Evolutionary conservation across 768 basidiomycete genomes (phyloP).

Genomic region (Austroboletus festivus): DNA sequence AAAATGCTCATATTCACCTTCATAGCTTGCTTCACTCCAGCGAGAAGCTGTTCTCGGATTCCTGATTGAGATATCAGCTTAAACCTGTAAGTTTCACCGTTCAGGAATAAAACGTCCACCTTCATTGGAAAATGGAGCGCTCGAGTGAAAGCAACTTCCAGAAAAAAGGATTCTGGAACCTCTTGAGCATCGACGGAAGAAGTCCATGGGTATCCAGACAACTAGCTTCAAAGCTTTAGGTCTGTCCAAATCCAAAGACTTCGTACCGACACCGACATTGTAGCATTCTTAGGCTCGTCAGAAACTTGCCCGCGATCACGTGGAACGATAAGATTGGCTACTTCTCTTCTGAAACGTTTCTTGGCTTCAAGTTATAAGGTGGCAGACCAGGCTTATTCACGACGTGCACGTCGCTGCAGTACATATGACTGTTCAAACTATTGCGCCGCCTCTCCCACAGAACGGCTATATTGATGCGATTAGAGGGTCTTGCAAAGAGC

Average conservation of each 20-base stretch:
- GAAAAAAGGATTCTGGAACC: slow-evolving; percentile 2
- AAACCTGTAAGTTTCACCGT: neutral
- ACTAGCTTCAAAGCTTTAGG: too few species aligned
- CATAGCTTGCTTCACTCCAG: slow-evolving; percentile 63
- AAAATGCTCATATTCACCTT: slow-evolving; percentile 41
- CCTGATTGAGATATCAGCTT: slow-evolving; percentile 33
- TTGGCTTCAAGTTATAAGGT: neutral
- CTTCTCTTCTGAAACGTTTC: too few species aligned
- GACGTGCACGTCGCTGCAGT: neutral
- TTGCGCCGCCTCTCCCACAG: slow-evolving; percentile 44
- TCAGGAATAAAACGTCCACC: slow-evolving; percentile 11
- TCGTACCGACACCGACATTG: too few species aligned
- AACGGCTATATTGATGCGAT: slow-evolving; percentile 49
- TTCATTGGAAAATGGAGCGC: slow-evolving; percentile 15
- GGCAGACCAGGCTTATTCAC: neutral
- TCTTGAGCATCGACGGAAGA: slow-evolving; percentile 9
- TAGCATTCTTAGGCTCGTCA: too few species aligned
- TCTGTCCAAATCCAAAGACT: too few species aligned
- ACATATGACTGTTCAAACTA: slow-evolving; percentile 11
- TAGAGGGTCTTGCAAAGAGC: slow-evolving; percentile 46
- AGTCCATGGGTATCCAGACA: slow-evolving; percentile 18
- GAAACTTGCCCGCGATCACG: slow-evolving; percentile 22
- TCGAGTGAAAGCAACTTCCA: slow-evolving; percentile 13
- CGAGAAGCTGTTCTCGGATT: slow-evolving; percentile 48
- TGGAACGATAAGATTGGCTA: slow-evolving; percentile 17